phyloP scores from a whole-genome alignment of 2,329 filamentous ascomycete species.

The Stylonectria norvegica region DNA sequence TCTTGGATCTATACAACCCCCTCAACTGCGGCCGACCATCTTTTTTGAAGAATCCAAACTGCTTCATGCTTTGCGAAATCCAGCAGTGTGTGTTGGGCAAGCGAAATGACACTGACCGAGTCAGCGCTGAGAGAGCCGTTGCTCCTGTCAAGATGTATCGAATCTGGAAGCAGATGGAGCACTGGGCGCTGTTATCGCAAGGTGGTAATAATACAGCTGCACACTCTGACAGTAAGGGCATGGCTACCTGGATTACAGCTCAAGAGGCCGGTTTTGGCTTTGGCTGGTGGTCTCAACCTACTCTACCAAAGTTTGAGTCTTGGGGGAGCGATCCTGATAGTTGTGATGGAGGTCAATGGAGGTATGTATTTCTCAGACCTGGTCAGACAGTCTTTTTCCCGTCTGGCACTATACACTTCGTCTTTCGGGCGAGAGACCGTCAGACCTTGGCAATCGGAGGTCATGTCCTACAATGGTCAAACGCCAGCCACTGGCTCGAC shows the following conservation, averaged over 20 bases:
- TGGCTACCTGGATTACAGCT: constrained; percentile 34
- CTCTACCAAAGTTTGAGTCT: too few relatives aligned
- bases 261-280: too few relatives aligned
- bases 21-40: too few relatives aligned
- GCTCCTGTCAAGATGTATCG: constrained; percentile 29
- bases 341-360: constrained; percentile 29
- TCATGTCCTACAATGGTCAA: constrained; percentile 34
- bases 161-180: constrained; percentile 31
- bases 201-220: constrained; percentile 34
- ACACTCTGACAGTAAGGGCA: constrained; percentile 34
- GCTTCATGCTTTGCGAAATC: too few relatives aligned
- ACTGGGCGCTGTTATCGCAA: constrained; percentile 33
- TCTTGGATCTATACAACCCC: too few relatives aligned
- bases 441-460: constrained; percentile 33
- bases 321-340: too few relatives aligned
- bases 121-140: constrained; percentile 8
- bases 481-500: constrained; percentile 29
- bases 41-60: too few relatives aligned
- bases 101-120: too few relatives aligned
- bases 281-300: constrained; percentile 30
- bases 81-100: too few relatives aligned
- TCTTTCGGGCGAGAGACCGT: constrained; percentile 27
- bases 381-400: constrained; percentile 35
- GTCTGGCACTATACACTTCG: constrained; percentile 34
- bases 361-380: constrained; percentile 31